Conservation (phyloP, 2,329 filamentous ascomycete genomes). For the Neocatenulostroma microsporum region DNA sequence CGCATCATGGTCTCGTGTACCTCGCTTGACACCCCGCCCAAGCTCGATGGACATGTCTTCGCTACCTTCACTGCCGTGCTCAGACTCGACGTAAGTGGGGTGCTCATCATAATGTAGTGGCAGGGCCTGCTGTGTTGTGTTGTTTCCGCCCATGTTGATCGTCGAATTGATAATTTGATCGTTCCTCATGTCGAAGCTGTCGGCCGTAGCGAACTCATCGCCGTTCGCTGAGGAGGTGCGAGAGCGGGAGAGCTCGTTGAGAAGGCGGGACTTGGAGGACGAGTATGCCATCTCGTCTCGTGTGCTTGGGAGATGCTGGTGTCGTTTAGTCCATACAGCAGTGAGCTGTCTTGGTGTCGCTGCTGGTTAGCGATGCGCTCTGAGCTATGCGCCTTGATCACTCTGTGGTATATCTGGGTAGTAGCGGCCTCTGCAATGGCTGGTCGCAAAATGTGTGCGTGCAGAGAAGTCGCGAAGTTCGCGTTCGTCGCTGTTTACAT, state of each 20-base stretch:
- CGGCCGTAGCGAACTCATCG: constrained; percentile 12
- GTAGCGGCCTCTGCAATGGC: constrained; percentile 1
- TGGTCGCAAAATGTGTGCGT: background rate
- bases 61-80: constrained; percentile 29
- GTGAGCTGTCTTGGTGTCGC: constrained; percentile 3
- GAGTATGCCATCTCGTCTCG: constrained; percentile 2
- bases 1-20: constrained; percentile 31
- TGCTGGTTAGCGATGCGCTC: constrained; percentile 6
- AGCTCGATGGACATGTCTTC: constrained; percentile 49
- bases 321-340: constrained; percentile 1
- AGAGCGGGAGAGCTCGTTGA: constrained; percentile 5
- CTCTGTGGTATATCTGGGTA: constrained; percentile 2
- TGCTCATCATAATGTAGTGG: constrained; percentile 18
- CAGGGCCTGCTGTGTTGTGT: constrained; percentile 4
- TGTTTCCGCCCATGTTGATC: constrained; percentile 9
- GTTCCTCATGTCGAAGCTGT: constrained; percentile 11
- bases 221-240: constrained; percentile 8
- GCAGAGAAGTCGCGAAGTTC: constrained; percentile 2
- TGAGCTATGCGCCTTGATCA: too few relatives aligned
- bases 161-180: constrained; percentile 14
- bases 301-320: background rate
- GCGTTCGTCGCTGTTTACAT: constrained; percentile 3
- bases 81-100: constrained; percentile 7
- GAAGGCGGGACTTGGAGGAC: constrained; percentile 4
- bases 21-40: constrained; percentile 43